These are phyloP conservation scores for Mycena amicta DNA, from an alignment of 768 basidiomycete genomes.

Conservation along the genomic window DNA sequence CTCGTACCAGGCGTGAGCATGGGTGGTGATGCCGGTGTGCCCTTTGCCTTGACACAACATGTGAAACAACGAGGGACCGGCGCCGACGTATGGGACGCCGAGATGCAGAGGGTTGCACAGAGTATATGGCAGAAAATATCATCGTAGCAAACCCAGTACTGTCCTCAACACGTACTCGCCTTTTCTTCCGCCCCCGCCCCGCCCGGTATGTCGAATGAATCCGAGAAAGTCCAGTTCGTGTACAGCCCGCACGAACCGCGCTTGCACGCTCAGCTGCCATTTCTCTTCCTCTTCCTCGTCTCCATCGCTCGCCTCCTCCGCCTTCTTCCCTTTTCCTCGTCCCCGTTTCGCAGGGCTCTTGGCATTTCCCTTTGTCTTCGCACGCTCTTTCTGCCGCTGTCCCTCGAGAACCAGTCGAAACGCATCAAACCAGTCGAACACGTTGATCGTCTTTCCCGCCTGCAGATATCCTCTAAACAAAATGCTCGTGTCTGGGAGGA, in stretches of 20 bases:
- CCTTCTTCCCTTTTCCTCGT: slow-evolving; percentile 31
- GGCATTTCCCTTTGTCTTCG: slow-evolving; percentile 21
- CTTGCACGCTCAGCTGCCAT: slow-evolving; percentile 70
- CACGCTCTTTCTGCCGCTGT: slow-evolving; percentile 39
- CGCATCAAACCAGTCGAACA: slow-evolving; percentile 87
- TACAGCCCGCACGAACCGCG: slow-evolving; percentile 75
- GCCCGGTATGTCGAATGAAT: slow-evolving; percentile 69
- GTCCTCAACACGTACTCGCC: slow-evolving; percentile 74
- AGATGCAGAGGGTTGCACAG: neutral
- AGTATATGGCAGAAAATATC: neutral
- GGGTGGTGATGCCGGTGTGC: slow-evolving; percentile 70
- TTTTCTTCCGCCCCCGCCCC: slow-evolving; percentile 52
- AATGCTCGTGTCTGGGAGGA: slow-evolving; percentile 75
- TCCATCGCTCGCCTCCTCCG: slow-evolving; percentile 26
- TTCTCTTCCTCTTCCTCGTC: slow-evolving; percentile 42
- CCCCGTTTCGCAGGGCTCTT: slow-evolving; percentile 27
- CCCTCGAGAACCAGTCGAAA: slow-evolving; percentile 69
- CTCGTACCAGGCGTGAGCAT: slow-evolving; percentile 74
- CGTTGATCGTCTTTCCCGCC: slow-evolving; percentile 80
- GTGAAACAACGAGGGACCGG: neutral
- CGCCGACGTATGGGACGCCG: neutral
- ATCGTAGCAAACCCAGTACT: slow-evolving; percentile 56
- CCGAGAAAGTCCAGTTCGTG: slow-evolving; percentile 85
- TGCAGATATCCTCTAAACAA: slow-evolving; percentile 77
- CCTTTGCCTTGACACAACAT: slow-evolving; percentile 36